Evolutionary conservation across 306 rosid genomes (phyloP), one percentile per base, ranked within the genome.

Genomic region (Malus domestica): DNA sequence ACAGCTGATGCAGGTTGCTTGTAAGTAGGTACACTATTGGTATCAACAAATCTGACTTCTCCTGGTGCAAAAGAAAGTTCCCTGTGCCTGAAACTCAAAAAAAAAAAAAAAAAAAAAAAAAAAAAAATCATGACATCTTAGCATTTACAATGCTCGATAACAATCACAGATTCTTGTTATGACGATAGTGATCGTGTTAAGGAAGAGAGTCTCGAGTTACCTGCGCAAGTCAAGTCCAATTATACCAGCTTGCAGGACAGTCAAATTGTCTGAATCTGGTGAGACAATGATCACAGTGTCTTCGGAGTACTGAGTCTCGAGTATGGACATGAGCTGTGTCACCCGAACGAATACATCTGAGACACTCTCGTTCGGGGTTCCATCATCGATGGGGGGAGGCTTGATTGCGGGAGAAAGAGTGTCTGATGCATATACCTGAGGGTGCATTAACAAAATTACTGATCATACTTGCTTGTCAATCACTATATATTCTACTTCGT

Each of bases 241-340:
- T 78, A 90, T 79, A 78, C 98, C 97, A 66, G 98, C 95, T 76
- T 89, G 96, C 32, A 95, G 96, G 82, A 92, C 52, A 54, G 96
- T 82, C 83, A 92, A 82, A 66, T 95, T 95, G 79, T 95, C 97
- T 16, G 98, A 95, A 86, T 92, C 96, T 18, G 98, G 98, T 0
- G 98, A 95, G 78, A 95, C 96, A 67, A 92, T 92, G 25, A 92
- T 77, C 65, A 95, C 89, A 0, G 97, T 95, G 74, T 92, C 96
- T 12, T 83, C 97, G 8, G 90, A 84, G 78, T 92, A 90, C 33
- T 92, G 96, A 40, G 96, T 95, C 89, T 95, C 96, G 8, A 95
- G 96, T 75, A 92, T 90, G 12, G 98, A 95, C 97, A 95, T 95
- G 75, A 95, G 97, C 68, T 95, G 98, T 33, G 85, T 89, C 58